A percentile compares a stretch with the other conserved stretches of the same genome.
phyloP scores from a whole-genome alignment of 116 monocot genomes.

The Phalaenopsis hybrid region DNA sequence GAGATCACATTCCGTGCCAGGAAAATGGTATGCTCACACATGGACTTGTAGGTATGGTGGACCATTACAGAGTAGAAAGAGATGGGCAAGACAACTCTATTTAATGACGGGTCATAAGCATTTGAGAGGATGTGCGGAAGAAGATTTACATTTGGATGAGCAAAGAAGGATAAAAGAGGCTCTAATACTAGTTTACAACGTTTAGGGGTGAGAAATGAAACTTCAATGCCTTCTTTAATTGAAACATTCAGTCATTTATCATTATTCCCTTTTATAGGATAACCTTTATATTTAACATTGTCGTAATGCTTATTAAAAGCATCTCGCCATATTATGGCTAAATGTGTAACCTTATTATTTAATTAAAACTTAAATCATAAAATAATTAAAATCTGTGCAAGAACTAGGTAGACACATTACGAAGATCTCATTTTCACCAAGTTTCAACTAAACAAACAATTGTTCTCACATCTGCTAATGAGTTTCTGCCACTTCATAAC shows the following conservation, averaged over 20 bases:
- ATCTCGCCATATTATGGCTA: not conserved
- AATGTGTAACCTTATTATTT: not conserved
- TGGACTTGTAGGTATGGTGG: no score
- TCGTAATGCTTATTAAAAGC: not conserved
- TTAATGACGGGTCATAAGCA: no score
- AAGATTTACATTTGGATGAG: not conserved
- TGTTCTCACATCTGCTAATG: not conserved
- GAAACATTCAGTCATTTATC: not conserved
- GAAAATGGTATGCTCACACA: no score
- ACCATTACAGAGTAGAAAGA: no score
- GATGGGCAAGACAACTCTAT: no score
- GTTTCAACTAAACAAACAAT: not conserved
- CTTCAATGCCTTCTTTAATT: not conserved
- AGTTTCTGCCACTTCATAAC: not conserved
- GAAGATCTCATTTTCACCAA: not conserved
- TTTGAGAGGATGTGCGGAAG: not conserved
- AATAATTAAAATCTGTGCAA: not conserved
- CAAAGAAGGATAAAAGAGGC: not conserved
- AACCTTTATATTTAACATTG: not conserved
- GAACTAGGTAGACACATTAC: not conserved
- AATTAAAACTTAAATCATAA: not conserved
- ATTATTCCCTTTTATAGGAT: not conserved
- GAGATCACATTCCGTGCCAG: no score
- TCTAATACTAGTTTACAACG: not conserved
- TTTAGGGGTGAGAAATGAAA: not conserved